Percentiles rank a stretch among this genome's conserved stretches.
Evolutionary conservation across 208 protist genomes (phyloP).

Genomic region (Crithidia brevicula): DNA sequence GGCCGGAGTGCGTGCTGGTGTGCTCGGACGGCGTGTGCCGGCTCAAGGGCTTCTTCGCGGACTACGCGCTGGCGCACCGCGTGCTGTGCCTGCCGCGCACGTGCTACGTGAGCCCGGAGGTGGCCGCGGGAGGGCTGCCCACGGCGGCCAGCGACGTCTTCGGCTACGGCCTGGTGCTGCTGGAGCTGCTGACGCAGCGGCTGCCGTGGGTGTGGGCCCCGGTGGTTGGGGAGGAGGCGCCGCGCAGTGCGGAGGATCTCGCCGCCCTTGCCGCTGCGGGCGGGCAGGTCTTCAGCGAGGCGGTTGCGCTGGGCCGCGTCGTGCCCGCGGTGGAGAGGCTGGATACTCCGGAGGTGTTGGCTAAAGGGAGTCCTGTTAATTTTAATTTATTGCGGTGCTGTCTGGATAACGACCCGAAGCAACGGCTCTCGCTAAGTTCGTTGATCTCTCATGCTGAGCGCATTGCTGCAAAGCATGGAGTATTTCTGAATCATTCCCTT

Average conservation of each 20-base stretch:
- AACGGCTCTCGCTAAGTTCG: neutral
- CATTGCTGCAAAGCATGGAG: neutral
- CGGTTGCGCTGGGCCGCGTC: slow-evolving; percentile 4
- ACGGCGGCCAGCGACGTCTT: slow-evolving; percentile 69
- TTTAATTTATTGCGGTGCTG: neutral
- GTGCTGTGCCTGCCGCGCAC: slow-evolving; percentile 34
- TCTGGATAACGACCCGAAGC: neutral
- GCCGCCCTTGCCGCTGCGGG: slow-evolving; percentile 20
- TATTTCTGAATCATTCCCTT: neutral
- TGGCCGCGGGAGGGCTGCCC: slow-evolving; percentile 43
- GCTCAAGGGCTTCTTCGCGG: slow-evolving; percentile 60
- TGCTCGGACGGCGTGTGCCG: slow-evolving; percentile 70
- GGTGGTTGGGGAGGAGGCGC: neutral
- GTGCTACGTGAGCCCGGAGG: slow-evolving; percentile 71
- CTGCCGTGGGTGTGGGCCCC: slow-evolving; percentile 42
- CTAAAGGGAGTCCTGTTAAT: neutral
- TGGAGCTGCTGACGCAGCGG: slow-evolving; percentile 48
- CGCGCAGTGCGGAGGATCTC: slow-evolving; percentile 21
- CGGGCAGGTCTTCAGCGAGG: slow-evolving; percentile 10
- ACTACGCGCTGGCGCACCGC: slow-evolving; percentile 15
- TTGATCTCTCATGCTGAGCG: neutral
- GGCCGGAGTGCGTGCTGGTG: slow-evolving; percentile 68
- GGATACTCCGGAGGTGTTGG: neutral
- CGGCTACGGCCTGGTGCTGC: slow-evolving; percentile 50
- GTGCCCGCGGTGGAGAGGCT: neutral